Evolutionary conservation across 208 protist species (phyloP), one percentile per base, ranked within the genome.

Genomic region (Acanthamoeba castellanii): DNA sequence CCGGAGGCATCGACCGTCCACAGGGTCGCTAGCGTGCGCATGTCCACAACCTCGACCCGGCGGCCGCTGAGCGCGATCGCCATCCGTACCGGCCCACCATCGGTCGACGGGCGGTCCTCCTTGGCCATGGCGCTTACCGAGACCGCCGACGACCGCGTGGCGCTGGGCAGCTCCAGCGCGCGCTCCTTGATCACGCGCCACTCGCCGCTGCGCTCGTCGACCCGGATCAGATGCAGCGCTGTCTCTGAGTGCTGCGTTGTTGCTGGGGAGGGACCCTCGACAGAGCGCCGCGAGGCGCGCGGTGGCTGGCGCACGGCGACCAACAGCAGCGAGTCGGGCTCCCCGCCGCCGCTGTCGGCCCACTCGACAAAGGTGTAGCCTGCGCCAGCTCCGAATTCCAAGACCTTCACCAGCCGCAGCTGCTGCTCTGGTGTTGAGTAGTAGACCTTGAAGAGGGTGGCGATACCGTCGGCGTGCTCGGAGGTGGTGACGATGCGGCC

Each of bases 341-440:
- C 6, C 27, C 20, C 70, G 18, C 20, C 16, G 64, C 32, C 25
- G 27, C 32, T 3, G 18, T 66, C 84, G 55, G 25, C 50, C 84
- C 84, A 90, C 37, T 90, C 84, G 32, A 45, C 84, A 90, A 90
- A 90, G 22, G 84, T 50, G 32, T 70, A 90, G 84, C 20, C 84
- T 22, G 9, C 13, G 20, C 50, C 42, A 2, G 22, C 84, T 0
- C 55, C 84, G 13, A 90, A 34, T 22, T 90, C 84, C 84, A 70
- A 42, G 16, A 47, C 84, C 84, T 90, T 90, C 50, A 61, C 32
- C 25, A 90, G n/a, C 8, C 55, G 55, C 84, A 59, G 66, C 57
- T 47, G 47, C 84, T 45, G 14, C 64, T 42, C 84, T 45, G 14
- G 9, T 42, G 42, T 9, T 68, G 27, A 25, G 25, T 14, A 3